Conservation (phyloP, 208 protist genomes). For the Leishmania lainsoni region DNA sequence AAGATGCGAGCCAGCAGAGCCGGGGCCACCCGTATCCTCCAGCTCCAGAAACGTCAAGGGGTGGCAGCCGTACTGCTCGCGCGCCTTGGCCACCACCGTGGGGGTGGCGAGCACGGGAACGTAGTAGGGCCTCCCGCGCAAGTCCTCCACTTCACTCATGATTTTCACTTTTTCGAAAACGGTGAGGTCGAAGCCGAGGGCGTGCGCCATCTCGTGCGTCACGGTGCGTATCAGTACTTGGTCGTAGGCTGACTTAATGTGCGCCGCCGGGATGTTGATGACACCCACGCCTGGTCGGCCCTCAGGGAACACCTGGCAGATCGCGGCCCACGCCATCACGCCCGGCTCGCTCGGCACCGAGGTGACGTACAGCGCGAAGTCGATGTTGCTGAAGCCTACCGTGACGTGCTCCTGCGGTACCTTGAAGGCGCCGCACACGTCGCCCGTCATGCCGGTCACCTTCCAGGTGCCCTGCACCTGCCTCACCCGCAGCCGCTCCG, state of each 20-base stretch:
- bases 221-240: slow-evolving; percentile 28
- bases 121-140: no score
- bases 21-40: slow-evolving; percentile 64
- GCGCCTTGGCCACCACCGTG: slow-evolving; percentile 36
- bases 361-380: slow-evolving; percentile 76
- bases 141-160: no score
- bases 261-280: slow-evolving; percentile 46
- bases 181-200: slow-evolving; percentile 63
- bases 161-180: slow-evolving; percentile 52
- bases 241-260: slow-evolving; percentile 16
- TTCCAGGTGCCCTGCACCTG: slow-evolving; percentile 10
- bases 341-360: slow-evolving; percentile 28
- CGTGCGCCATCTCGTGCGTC: slow-evolving; percentile 85
- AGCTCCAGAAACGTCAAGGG: slow-evolving; percentile 66
- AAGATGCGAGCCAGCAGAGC: slow-evolving; percentile 78
- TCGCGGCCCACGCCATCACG: slow-evolving; percentile 39
- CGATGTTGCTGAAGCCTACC: slow-evolving; percentile 35
- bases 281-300: slow-evolving; percentile 41
- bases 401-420: slow-evolving; percentile 34
- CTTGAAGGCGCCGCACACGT: background rate
- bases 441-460: slow-evolving; percentile 13
- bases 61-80: slow-evolving; percentile 71
- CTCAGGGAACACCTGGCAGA: slow-evolving; percentile 35
- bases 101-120: slow-evolving; percentile 36
- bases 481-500: slow-evolving; percentile 49